Evolutionary conservation across 805 yeast genomes (phyloP).

Genomic region (Ogataea nonfermentans): DNA sequence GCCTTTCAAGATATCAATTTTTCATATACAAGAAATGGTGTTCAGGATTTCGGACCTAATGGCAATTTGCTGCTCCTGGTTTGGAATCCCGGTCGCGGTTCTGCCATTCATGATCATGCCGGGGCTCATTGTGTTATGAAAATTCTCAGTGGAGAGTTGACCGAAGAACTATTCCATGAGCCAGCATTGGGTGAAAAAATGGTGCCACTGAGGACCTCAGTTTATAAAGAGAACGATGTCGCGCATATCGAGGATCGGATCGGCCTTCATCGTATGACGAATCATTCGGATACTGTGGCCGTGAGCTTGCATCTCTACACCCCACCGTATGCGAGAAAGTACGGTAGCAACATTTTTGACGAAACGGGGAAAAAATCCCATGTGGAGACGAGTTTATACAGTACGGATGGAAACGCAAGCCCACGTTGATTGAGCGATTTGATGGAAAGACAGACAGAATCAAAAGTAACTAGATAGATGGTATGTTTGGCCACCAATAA

Average conservation of each 20-base stretch:
- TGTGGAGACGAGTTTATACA: conserved; percentile 58
- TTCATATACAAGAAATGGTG: conserved; percentile 68
- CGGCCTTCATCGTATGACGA: conserved; percentile 64
- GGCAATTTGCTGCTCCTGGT: conserved; percentile 68
- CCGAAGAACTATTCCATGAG: conserved; percentile 54
- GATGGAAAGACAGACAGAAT: too few species aligned
- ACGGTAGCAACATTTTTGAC: conserved; percentile 53
- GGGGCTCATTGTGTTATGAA: conserved; percentile 76
- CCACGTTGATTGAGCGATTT: too few species aligned
- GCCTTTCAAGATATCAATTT: conserved; percentile 52
- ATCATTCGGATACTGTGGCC: conserved; percentile 45
- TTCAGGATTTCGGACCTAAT: conserved; percentile 65
- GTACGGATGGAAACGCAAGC: conserved; percentile 69
- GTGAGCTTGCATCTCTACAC: conserved; percentile 71
- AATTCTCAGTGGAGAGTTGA: conserved; percentile 55
- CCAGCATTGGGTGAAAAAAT: conserved; percentile 36
- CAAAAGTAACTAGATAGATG: too few species aligned
- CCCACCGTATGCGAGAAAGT: conserved; percentile 69
- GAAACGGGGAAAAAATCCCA: conserved; percentile 48
- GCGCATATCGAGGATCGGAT: conserved; percentile 64
- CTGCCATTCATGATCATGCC: conserved; percentile 73
- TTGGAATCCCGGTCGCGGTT: conserved; percentile 66
- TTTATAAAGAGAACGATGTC: conserved; percentile 42
- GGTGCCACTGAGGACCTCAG: conserved; percentile 28
- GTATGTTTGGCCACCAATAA: too few species aligned